Evolutionary conservation across 768 basidiomycete genomes (phyloP), one percentile per base, ranked within the genome.

Genomic region (Tylopilus rubrobrunneus): DNA sequence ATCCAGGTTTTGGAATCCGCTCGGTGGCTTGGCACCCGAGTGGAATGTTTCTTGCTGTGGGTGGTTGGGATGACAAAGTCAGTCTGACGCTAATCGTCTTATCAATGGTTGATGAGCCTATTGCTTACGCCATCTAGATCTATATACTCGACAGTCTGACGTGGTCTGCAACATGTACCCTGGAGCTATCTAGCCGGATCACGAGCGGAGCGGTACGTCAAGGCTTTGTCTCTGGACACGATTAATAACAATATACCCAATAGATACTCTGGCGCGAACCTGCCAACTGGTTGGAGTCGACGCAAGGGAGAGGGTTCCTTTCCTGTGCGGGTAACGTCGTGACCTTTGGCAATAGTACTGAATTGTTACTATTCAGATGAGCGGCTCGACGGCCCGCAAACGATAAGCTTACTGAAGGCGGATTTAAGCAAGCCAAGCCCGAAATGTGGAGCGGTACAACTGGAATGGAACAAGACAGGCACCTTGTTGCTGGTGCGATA

Each of bases 31-130:
- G 94, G 94, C 90, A 94, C 70, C 94, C 93, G 4, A 86, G 76
- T 51, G 91, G 93, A 5, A 75, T 81, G 63, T 94, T 89, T 66
- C 73, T 97, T 9, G 88, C 86, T 2, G 76, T 94, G 0, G 85
- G 83, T 12, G 94, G 94, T 11, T 94, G 87, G 83, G 92, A 95
- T 70, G 92, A 94, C 62, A 91, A 87, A 72, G 92, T 88, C 51
- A 40, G 73, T 59, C 4, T 21, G 34, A 48, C 29, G 31, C 15
- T 5, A 39, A 5, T 48, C 12, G 5, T 43, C 44, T 51, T 25
- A 49, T 45, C 31, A 31, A 51, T 36, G 17, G 7, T 17, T 28
- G n/a, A 15, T 42, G 29, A 8, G 37, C 50, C 51, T 31, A 61
- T 27, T 28, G 28, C 46, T 53, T 40, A 61, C 31, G 17, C 39